These are phyloP conservation scores for Penicilliopsis zonata DNA, from an alignment of 495 filamentous ascomycete genomes.

Conservation along the genomic window DNA sequence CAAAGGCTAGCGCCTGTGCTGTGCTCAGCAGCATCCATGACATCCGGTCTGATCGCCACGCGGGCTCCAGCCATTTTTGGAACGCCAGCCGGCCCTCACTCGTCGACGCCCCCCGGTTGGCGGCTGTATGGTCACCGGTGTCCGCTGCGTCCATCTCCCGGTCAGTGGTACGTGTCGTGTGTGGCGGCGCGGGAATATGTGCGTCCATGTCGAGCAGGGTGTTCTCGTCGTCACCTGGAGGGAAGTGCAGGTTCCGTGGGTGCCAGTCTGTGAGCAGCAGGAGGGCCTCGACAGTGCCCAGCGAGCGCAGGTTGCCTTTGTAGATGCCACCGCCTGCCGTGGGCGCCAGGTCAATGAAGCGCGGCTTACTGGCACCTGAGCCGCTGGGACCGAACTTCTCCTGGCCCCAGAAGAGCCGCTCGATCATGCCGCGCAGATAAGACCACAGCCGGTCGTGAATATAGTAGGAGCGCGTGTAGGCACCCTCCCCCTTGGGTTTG, in stretches of 20 bases:
- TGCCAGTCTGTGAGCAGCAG: slow-evolving; percentile 96
- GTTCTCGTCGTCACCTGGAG: slow-evolving; percentile 69
- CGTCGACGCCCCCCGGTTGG: slow-evolving; percentile 30
- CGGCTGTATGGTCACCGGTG: slow-evolving; percentile 20
- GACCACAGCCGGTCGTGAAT: slow-evolving; percentile 96
- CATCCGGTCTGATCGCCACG: slow-evolving; percentile 95
- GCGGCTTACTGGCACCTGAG: slow-evolving; percentile 57
- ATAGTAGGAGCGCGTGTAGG: slow-evolving; percentile 70
- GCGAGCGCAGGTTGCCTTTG: slow-evolving; percentile 71
- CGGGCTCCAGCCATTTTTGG: slow-evolving; percentile 90
- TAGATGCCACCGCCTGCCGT: slow-evolving; percentile 34
- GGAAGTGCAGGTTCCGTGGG: slow-evolving; percentile 88
- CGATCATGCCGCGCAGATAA: slow-evolving; percentile 86
- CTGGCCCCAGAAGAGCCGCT: slow-evolving; percentile 88
- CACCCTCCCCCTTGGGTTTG: slow-evolving; percentile 66
- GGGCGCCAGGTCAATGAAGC: slow-evolving; percentile 50
- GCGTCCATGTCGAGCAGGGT: slow-evolving; percentile 42
- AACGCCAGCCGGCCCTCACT: slow-evolving; percentile 53
- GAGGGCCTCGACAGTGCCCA: slow-evolving; percentile 88
- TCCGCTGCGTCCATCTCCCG: slow-evolving; percentile 23
- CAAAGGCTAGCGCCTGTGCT: slow-evolving; percentile 78
- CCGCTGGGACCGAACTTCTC: slow-evolving; percentile 87
- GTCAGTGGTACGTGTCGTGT: too few species aligned
- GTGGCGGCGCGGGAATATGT: slow-evolving; percentile 11
- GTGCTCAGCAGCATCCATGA: slow-evolving; percentile 96